Evolutionary conservation across 805 yeast genomes (phyloP).

Genomic region (Saturnispora kantuleensis): DNA sequence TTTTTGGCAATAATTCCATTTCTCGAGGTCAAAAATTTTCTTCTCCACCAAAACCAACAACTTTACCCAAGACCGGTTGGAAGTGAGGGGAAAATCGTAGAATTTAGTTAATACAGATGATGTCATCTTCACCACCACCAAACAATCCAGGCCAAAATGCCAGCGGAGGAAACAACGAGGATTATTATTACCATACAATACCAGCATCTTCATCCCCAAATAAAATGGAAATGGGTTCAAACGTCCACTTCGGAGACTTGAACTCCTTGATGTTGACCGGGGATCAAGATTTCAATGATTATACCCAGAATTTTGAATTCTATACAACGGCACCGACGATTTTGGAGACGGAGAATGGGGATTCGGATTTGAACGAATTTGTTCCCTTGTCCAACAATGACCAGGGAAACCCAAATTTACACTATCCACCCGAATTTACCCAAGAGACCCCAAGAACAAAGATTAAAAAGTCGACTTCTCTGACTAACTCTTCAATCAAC

Average conservation of each 20-base stretch:
- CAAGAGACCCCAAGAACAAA: slow-evolving; percentile 22
- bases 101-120: slow-evolving; percentile 15
- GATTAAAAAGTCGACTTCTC: slow-evolving; percentile 8
- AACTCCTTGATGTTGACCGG: background rate
- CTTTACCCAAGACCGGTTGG: background rate
- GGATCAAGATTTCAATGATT: background rate
- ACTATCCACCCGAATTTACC: slow-evolving; percentile 17
- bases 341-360: slow-evolving; percentile 1
- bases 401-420: slow-evolving; percentile 17
- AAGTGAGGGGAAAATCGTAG: background rate
- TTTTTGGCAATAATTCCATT: background rate
- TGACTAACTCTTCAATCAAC: slow-evolving; percentile 14
- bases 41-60: too few relatives aligned
- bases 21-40: background rate
- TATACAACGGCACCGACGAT: background rate
- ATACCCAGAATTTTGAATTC: background rate
- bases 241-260: background rate
- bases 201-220: slow-evolving; percentile 17
- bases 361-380: slow-evolving; percentile 19
- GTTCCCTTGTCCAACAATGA: slow-evolving; percentile 21
- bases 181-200: slow-evolving; percentile 13
- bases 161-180: slow-evolving; percentile 12
- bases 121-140: slow-evolving; percentile 30
- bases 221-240: background rate
- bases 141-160: slow-evolving; percentile 16